These are phyloP conservation scores for Aspergillus pseudonomiae DNA, from an alignment of 2,329 filamentous ascomycete species.

Conservation along the genomic window DNA sequence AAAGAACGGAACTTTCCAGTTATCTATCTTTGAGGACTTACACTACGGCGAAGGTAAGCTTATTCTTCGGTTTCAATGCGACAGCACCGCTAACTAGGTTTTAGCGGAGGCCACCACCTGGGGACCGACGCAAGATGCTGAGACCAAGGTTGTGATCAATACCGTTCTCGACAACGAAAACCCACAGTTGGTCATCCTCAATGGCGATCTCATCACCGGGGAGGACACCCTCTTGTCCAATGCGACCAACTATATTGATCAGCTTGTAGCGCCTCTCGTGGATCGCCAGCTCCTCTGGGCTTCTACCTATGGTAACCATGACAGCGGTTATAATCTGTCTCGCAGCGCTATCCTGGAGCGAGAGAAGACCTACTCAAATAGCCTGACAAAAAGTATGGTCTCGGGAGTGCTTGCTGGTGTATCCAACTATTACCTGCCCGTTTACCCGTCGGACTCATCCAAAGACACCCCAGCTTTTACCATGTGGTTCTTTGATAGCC, in stretches of 20 bases:
- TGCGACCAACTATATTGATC: slow-evolving; percentile 60
- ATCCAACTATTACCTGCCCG: slow-evolving; percentile 59
- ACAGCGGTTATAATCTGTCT: slow-evolving; percentile 62
- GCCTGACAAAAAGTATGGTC: slow-evolving; percentile 51
- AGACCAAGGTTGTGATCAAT: slow-evolving; percentile 60
- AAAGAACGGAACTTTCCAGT: slow-evolving; percentile 45
- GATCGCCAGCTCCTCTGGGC: slow-evolving; percentile 62
- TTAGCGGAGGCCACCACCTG: slow-evolving; percentile 33
- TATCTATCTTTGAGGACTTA: slow-evolving; percentile 68
- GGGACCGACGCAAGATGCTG: slow-evolving; percentile 53
- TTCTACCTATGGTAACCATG: slow-evolving; percentile 73
- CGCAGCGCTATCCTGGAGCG: slow-evolving; percentile 45
- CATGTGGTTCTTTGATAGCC: slow-evolving; percentile 74
- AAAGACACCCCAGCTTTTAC: slow-evolving; percentile 47
- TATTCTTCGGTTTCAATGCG: background rate
- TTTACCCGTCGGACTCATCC: slow-evolving; percentile 43
- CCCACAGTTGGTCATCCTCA: slow-evolving; percentile 66
- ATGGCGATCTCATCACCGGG: slow-evolving; percentile 72
- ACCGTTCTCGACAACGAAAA: slow-evolving; percentile 60
- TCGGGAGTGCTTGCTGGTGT: slow-evolving; percentile 43
- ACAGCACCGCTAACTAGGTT: background rate
- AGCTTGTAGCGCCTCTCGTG: slow-evolving; percentile 62
- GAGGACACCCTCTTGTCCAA: slow-evolving; percentile 62
- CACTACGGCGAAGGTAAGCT: slow-evolving; percentile 69
- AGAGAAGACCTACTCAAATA: slow-evolving; percentile 42